These are phyloP conservation scores for Linum lewisii DNA, from an alignment of 345 rosid genomes.

Conservation along the genomic window DNA sequence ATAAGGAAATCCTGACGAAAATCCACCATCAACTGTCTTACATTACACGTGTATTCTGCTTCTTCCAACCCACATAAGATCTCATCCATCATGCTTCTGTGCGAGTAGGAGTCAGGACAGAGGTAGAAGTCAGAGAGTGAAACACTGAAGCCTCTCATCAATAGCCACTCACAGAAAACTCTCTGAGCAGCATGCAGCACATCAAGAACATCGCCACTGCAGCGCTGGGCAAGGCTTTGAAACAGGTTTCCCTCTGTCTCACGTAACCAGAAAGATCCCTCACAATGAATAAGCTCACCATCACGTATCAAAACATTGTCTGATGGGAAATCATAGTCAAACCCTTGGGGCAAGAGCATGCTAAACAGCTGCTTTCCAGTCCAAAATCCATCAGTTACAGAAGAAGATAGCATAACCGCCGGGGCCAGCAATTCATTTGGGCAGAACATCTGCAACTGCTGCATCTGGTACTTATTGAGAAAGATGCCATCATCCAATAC, in stretches of 20 bases:
- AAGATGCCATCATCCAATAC: conserved; percentile 43
- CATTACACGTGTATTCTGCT: conserved; percentile 49
- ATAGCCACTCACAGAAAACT: conserved; percentile 83
- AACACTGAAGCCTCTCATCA: conserved; percentile 68
- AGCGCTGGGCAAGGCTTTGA: conserved; percentile 46
- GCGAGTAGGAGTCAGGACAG: conserved; percentile 35
- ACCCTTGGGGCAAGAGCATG: conserved; percentile 64
- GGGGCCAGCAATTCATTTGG: conserved; percentile 33
- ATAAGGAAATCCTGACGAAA: conserved; percentile 51
- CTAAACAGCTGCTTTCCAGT: conserved; percentile 78
- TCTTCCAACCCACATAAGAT: conserved; percentile 52
- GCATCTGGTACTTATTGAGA: conserved; percentile 47
- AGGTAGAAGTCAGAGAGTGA: conserved; percentile 73
- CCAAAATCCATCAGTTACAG: conserved; percentile 36
- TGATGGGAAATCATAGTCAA: conserved; percentile 41
- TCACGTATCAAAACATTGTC: conserved; percentile 35
- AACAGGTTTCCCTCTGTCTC: conserved; percentile 63
- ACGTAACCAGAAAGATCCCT: conserved; percentile 67
- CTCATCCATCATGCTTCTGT: conserved; percentile 58
- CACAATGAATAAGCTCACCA: conserved; percentile 58
- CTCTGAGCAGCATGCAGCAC: conserved; percentile 58
- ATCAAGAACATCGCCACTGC: conserved; percentile 43
- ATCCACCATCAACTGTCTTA: conserved; percentile 65
- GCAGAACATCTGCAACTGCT: conserved; percentile 75
- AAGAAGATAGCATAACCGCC: conserved; percentile 41